Conservation (phyloP, 1,284 basidiomycete genomes). For the Takashimella tepidaria region DNA sequence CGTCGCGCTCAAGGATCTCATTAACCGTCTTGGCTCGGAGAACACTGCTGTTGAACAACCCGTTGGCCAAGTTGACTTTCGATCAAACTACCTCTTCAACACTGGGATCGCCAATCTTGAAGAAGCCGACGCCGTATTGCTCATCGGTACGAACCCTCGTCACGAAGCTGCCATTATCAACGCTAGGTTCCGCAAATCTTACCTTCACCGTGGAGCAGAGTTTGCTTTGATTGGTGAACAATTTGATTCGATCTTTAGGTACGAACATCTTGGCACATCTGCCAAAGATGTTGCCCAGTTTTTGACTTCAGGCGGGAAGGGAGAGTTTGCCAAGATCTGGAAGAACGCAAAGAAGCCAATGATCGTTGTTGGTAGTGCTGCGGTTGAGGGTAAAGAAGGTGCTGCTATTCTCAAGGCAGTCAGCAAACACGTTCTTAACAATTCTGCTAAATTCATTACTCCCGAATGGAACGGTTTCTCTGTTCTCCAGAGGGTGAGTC, state of each 20-base stretch:
- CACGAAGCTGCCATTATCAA: constrained; percentile 98
- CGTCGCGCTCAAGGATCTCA: constrained; percentile 86
- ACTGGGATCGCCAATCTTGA: constrained; percentile 88
- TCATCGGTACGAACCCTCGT: constrained; percentile 94
- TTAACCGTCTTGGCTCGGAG: constrained; percentile 92
- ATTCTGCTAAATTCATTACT: constrained; percentile 71
- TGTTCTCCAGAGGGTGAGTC: constrained; percentile 78
- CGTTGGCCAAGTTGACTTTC: constrained; percentile 75
- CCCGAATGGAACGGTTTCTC: constrained; percentile 95
- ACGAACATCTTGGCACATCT: constrained; percentile 81
- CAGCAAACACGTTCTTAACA: constrained; percentile 71
- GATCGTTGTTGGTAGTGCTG: constrained; percentile 85
- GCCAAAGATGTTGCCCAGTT: constrained; percentile 75
- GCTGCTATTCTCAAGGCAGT: constrained; percentile 72
- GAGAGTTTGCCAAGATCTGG: constrained; percentile 77
- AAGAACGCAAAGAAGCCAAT: constrained; percentile 86
- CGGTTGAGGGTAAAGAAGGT: constrained; percentile 83
- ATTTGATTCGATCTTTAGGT: constrained; percentile 87
- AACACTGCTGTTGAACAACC: constrained; percentile 79
- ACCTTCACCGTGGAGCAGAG: constrained; percentile 78
- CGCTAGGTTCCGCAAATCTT: constrained; percentile 92
- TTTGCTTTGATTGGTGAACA: constrained; percentile 87
- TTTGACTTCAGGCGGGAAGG: constrained; percentile 60
- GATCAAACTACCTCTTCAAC: constrained; percentile 97
- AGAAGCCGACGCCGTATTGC: constrained; percentile 84